Evolutionary conservation across 345 rosid species (phyloP).

Genomic region (Bruguiera sexangula): DNA sequence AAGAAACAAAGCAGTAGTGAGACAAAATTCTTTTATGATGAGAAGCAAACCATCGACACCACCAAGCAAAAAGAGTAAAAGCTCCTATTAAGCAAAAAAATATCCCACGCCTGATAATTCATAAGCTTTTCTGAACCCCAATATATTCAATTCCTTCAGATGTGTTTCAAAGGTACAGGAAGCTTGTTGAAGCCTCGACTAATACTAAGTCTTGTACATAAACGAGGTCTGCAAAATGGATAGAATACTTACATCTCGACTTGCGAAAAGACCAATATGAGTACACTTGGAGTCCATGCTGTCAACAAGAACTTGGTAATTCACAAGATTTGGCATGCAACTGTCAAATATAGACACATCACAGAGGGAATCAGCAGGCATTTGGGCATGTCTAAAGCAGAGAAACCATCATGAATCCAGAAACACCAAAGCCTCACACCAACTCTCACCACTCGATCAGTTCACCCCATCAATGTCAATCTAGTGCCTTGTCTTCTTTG

Average conservation of each 20-base stretch:
- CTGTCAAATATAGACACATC: constrained; percentile 34
- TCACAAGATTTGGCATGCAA: constrained; percentile 83
- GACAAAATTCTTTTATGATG: not conserved
- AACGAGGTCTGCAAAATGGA: not conserved
- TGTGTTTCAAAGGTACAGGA: not conserved
- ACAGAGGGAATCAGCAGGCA: constrained; percentile 11
- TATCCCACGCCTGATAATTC: not conserved
- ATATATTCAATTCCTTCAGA: not conserved
- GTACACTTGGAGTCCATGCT: constrained; percentile 80
- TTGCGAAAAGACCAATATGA: constrained; percentile 90
- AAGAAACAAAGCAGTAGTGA: constrained; percentile 3
- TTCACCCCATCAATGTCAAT: no score
- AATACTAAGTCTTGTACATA: not conserved
- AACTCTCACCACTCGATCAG: no score
- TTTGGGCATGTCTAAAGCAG: not conserved
- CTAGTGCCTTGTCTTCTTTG: not conserved
- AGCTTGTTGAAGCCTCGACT: not conserved
- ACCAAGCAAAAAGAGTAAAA: not conserved
- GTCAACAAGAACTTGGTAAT: constrained; percentile 76
- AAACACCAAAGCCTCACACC: no score
- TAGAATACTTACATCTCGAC: constrained; percentile 67
- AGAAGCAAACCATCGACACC: not conserved
- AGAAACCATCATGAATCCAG: no score
- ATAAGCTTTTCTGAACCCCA: not conserved
- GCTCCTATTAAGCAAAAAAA: not conserved